phyloP scores from a whole-genome alignment of 2,329 filamentous ascomycete genomes.

The Pseudocercospora crystallina region DNA sequence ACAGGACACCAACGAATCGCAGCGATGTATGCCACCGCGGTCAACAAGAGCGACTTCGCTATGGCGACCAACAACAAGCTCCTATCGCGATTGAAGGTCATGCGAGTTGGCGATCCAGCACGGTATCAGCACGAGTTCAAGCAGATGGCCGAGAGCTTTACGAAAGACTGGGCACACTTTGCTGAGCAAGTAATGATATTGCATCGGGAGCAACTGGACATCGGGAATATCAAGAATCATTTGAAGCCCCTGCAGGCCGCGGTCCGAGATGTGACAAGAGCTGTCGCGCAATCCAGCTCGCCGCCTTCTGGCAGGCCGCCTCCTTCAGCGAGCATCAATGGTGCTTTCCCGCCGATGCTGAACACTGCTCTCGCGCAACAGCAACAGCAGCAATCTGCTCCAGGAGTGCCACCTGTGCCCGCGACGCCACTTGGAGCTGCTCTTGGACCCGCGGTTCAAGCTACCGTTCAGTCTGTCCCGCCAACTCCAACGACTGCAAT shows the following conservation, averaged over 20 bases:
- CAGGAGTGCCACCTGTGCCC: slow-evolving; percentile 58
- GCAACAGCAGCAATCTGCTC: not conserved
- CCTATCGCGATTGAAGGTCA: slow-evolving; percentile 69
- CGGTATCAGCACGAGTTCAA: slow-evolving; percentile 64
- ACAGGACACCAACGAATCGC: slow-evolving; percentile 36
- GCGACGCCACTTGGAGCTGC: slow-evolving; percentile 89
- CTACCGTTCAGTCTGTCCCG: slow-evolving; percentile 59
- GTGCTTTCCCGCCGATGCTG: slow-evolving; percentile 25
- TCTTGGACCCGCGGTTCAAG: slow-evolving; percentile 84
- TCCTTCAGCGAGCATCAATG: slow-evolving; percentile 14
- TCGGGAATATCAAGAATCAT: slow-evolving; percentile 67
- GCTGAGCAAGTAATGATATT: slow-evolving; percentile 59
- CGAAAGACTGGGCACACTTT: slow-evolving; percentile 68
- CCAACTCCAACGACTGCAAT: slow-evolving; percentile 18
- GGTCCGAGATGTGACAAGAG: slow-evolving; percentile 74
- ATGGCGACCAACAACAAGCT: slow-evolving; percentile 73
- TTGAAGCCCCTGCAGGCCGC: slow-evolving; percentile 79
- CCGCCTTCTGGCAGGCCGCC: slow-evolving; percentile 53
- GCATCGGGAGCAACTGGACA: slow-evolving; percentile 36
- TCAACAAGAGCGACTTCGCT: slow-evolving; percentile 68
- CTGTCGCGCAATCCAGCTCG: slow-evolving; percentile 70
- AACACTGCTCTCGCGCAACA: slow-evolving; percentile 27
- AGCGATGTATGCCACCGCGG: slow-evolving; percentile 68
- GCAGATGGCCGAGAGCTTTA: slow-evolving; percentile 72
- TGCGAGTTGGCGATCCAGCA: slow-evolving; percentile 82